Evolutionary conservation across 1,139 yeast species (phyloP).

Genomic region (Hemisphaericaspora xylanilytica): DNA sequence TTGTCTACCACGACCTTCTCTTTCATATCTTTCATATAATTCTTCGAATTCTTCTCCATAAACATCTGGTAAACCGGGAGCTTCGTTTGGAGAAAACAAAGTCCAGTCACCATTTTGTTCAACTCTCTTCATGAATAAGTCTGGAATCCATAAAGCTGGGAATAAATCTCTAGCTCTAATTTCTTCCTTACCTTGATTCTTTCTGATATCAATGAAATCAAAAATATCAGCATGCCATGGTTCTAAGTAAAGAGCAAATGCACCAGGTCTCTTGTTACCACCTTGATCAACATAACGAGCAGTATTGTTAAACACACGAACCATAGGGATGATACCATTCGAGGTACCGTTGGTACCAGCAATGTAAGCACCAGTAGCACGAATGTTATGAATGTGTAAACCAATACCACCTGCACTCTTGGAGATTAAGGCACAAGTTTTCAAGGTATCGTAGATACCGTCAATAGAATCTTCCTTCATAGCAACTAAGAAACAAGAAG

Average conservation of each 20-base stretch:
- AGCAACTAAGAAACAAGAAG: constrained; percentile 84
- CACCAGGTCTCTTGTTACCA: constrained; percentile 93
- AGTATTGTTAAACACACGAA: constrained; percentile 85
- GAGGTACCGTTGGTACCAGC: constrained; percentile 91
- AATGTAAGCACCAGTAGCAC: constrained; percentile 82
- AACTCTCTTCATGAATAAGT: constrained; percentile 85
- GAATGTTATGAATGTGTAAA: constrained; percentile 75
- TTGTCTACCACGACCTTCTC: constrained; percentile 66
- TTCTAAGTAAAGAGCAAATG: constrained; percentile 82
- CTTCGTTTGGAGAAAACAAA: constrained; percentile 83
- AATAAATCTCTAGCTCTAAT: constrained; percentile 86
- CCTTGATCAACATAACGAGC: constrained; percentile 94
- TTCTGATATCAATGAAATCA: constrained; percentile 79
- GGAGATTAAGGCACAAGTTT: constrained; percentile 82
- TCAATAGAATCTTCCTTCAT: constrained; percentile 91
- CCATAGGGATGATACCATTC: constrained; percentile 86
- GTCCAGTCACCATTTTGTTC: constrained; percentile 80
- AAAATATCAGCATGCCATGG: constrained; percentile 92
- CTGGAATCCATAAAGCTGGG: constrained; percentile 92
- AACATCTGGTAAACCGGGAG: constrained; percentile 76
- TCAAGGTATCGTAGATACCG: constrained; percentile 83
- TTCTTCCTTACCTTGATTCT: constrained; percentile 91
- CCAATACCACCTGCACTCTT: constrained; percentile 94
- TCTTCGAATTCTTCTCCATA: constrained; percentile 79
- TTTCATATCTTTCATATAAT: constrained; percentile 69